These are phyloP conservation scores for Exophiala lecanii-corni DNA, from an alignment of 2,329 filamentous ascomycete species.

Conservation along the genomic window DNA sequence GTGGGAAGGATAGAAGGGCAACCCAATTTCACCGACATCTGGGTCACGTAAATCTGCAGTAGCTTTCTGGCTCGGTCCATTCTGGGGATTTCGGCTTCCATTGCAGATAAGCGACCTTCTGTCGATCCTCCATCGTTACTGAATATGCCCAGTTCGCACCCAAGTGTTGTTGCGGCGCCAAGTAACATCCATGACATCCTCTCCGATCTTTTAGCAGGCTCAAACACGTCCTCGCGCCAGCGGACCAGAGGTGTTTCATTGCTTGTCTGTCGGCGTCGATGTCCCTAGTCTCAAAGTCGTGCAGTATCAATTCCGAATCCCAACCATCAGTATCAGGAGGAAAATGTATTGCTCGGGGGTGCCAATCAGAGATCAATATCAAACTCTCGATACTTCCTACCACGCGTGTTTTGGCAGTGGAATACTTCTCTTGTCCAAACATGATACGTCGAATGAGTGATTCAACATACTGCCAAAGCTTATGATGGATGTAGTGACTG, in stretches of 20 bases:
- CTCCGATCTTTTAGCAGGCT: constrained; percentile 44
- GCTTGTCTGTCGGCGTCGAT: too few species aligned
- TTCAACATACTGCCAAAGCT: constrained; percentile 53
- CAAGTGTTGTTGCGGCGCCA: constrained; percentile 8
- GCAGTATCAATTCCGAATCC: constrained; percentile 36
- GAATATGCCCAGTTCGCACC: constrained; percentile 42
- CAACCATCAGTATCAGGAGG: constrained; percentile 51
- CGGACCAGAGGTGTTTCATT: constrained; percentile 32
- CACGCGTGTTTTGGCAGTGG: constrained; percentile 46
- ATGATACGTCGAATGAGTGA: constrained; percentile 51
- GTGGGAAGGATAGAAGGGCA: constrained; percentile 51
- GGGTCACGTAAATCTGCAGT: constrained; percentile 48
- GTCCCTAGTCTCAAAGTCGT: too few species aligned
- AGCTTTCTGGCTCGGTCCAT: too few species aligned
- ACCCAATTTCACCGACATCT: constrained; percentile 49
- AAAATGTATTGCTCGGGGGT: constrained; percentile 51
- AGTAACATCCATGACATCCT: constrained; percentile 17
- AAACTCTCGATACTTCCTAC: constrained; percentile 52
- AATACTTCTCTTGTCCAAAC: constrained; percentile 50
- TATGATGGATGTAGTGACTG: constrained; percentile 51
- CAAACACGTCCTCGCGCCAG: constrained; percentile 52
- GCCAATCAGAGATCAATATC: constrained; percentile 54
- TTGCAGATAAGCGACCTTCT: too few species aligned
- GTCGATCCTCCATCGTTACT: constrained; percentile 4
- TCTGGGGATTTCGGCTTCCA: too few species aligned